Percentiles rank a stretch among this genome's conserved stretches.
Conservation (phyloP, 208 protist genomes). For the Endotrypanum monterogeii region DNA sequence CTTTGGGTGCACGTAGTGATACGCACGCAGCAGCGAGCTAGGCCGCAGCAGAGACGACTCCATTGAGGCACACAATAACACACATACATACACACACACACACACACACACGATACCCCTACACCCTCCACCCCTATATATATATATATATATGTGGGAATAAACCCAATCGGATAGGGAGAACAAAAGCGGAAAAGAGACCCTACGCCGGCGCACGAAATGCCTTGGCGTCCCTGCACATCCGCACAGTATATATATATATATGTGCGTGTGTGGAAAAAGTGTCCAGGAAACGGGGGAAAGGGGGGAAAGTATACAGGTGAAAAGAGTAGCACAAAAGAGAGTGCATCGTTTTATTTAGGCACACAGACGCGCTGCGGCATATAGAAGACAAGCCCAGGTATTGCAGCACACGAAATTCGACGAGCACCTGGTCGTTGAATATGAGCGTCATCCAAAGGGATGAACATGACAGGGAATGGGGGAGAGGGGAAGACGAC, state of each 20-base stretch:
- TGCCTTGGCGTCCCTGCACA: no score
- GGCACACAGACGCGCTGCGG: background rate
- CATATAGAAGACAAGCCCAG: background rate
- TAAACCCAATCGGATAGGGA: no score
- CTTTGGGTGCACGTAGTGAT: conserved; percentile 92
- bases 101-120: background rate
- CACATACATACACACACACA: background rate
- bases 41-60: conserved; percentile 37
- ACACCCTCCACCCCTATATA: no score
- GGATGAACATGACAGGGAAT: background rate
- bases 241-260: no score
- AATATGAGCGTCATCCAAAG: background rate
- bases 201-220: background rate
- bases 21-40: conserved; percentile 50
- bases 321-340: background rate
- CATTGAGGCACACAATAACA: conserved; percentile 5
- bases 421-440: background rate
- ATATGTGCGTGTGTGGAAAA: no score
- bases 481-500: background rate
- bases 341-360: background rate
- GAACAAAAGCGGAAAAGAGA: background rate
- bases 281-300: no score
- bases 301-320: background rate
- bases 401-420: background rate
- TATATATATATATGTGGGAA: no score